Conservation (phyloP, 257 asterid genomes). For the Penstemon barbatus region DNA sequence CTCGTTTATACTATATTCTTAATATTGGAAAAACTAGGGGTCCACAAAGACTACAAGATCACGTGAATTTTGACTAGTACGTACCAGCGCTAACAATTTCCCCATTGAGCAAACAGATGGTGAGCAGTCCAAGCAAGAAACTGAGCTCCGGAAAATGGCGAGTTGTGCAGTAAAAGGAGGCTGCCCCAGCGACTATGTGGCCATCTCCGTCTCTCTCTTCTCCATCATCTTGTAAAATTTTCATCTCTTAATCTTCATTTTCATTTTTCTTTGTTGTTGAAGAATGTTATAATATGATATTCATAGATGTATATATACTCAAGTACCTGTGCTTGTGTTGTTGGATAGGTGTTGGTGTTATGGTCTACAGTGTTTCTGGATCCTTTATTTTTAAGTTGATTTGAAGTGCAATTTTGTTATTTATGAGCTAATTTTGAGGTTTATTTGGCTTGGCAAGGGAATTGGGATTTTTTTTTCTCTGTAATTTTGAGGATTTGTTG, state of each 20-base stretch:
- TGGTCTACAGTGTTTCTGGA: not conserved
- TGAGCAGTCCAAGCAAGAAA: slow-evolving; percentile 30
- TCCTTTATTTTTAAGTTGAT: slow-evolving; percentile 1
- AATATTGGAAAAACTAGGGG: not conserved
- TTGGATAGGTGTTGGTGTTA: no score
- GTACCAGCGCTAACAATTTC: slow-evolving; percentile 15
- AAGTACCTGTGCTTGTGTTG: not conserved
- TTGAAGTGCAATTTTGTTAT: slow-evolving; percentile 16
- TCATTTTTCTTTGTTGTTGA: not conserved
- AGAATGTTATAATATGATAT: slow-evolving; percentile 3
- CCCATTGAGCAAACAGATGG: slow-evolving; percentile 32
- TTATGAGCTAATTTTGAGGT: not conserved
- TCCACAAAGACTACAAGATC: not conserved
- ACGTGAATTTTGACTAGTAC: slow-evolving; percentile 29
- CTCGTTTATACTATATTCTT: no score
- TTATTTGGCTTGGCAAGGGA: not conserved
- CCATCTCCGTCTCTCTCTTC: slow-evolving; percentile 59
- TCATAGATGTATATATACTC: not conserved
- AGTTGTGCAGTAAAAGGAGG: slow-evolving; percentile 75
- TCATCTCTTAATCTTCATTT: not conserved
- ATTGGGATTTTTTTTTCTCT: not conserved
- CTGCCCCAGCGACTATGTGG: slow-evolving; percentile 77
- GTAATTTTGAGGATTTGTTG: slow-evolving; percentile 8
- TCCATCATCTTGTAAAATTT: slow-evolving; percentile 55
- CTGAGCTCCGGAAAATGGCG: slow-evolving; percentile 50